Evolutionary conservation across 1,139 yeast species (phyloP).

Genomic region (Taphrina betulina): DNA sequence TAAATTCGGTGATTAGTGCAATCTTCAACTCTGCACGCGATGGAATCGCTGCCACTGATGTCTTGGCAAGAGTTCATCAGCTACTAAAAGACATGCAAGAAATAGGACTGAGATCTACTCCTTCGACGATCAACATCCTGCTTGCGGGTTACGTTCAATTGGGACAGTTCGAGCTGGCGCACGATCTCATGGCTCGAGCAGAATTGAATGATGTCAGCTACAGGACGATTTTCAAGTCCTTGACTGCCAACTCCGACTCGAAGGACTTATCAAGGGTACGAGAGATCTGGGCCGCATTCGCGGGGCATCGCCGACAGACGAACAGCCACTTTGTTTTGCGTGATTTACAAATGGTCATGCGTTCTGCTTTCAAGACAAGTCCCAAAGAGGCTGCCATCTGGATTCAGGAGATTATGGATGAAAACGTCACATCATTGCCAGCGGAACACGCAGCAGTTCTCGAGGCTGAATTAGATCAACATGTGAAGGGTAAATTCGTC

Average conservation of each 20-base stretch:
- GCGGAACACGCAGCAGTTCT: no score
- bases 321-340: background rate
- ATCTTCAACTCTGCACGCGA: background rate
- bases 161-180: conserved; percentile 13
- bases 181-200: conserved; percentile 10
- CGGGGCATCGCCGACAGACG: background rate
- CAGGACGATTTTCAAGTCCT: conserved; percentile 17
- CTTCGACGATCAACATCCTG: conserved; percentile 16
- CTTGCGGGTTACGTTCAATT: conserved; percentile 25
- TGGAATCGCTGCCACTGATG: conserved; percentile 2
- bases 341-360: conserved; percentile 16
- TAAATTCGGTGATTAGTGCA: conserved; percentile 14
- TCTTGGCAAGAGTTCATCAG: conserved; percentile 8
- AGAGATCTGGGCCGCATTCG: conserved; percentile 7
- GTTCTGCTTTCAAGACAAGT: conserved; percentile 7
- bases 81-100: background rate
- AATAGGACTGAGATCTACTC: background rate
- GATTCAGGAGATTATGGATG: background rate
- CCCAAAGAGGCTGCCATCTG: background rate
- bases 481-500: background rate
- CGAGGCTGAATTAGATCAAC: background rate
- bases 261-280: background rate
- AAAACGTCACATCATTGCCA: no score
- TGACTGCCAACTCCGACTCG: background rate
- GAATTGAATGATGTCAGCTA: conserved; percentile 4